Conservation (phyloP, 73 alveolate genomes). For the Paramecium tetraurelia region DNA sequence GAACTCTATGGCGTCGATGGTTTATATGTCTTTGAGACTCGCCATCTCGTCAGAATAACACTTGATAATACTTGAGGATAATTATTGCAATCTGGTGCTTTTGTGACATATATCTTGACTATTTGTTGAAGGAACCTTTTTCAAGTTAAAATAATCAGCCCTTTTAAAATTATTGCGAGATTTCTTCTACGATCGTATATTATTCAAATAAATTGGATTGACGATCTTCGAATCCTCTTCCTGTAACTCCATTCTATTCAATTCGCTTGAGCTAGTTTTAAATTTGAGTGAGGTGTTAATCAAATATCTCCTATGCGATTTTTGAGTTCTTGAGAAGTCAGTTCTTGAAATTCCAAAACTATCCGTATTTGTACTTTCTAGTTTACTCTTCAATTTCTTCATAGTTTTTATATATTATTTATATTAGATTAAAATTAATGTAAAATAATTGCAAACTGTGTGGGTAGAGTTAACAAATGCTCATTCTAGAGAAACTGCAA, state of each 20-base stretch:
- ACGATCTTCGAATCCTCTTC: background rate
- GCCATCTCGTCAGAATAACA: background rate
- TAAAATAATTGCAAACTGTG: background rate
- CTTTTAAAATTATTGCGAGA: background rate
- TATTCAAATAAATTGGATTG: background rate
- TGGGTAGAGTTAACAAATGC: background rate
- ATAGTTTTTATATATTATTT: background rate
- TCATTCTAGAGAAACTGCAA: background rate
- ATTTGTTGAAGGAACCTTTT: background rate
- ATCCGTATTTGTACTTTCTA: conserved; percentile 30
- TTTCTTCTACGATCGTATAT: background rate
- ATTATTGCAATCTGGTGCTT: background rate
- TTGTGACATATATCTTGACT: background rate
- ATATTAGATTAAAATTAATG: background rate
- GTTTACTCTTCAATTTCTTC: background rate
- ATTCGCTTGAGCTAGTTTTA: background rate
- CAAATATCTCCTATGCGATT: background rate
- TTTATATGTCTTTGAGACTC: background rate
- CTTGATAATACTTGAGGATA: background rate
- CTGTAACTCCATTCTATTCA: background rate
- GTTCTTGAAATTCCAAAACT: background rate
- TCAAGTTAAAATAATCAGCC: background rate
- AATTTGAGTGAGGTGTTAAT: background rate
- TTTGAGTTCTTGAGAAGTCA: background rate
- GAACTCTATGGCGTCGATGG: background rate